These are phyloP conservation scores for Teratosphaeria epicoccoides DNA, from an alignment of 2,329 filamentous ascomycete genomes.

Conservation along the genomic window DNA sequence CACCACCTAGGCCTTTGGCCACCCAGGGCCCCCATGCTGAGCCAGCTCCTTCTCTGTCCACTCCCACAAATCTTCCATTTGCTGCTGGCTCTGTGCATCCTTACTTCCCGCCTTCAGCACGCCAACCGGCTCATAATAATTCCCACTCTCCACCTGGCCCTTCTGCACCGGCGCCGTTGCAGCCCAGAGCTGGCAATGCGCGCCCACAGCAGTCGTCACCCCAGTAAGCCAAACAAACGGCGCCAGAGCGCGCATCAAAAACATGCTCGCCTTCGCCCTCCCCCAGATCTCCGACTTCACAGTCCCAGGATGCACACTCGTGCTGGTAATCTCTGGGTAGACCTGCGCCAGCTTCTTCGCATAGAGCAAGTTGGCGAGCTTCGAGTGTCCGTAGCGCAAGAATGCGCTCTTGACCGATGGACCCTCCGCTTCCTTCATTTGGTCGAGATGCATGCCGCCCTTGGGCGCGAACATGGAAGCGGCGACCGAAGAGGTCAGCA, in stretches of 20 bases:
- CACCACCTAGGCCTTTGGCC: not conserved
- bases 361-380: slow-evolving; percentile 51
- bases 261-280: not conserved
- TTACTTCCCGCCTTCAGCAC: slow-evolving; percentile 8
- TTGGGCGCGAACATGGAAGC: slow-evolving; percentile 4
- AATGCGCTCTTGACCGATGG: not conserved
- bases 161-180: slow-evolving; percentile 10
- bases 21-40: slow-evolving; percentile 1
- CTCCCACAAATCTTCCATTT: slow-evolving; percentile 29
- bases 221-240: slow-evolving; percentile 7
- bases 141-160: slow-evolving; percentile 9
- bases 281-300: slow-evolving; percentile 48
- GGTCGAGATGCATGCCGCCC: not conserved
- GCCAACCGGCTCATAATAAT: slow-evolving; percentile 18
- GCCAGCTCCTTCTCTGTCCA: slow-evolving; percentile 25
- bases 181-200: slow-evolving; percentile 21
- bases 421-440: not conserved
- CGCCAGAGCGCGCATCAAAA: slow-evolving; percentile 2
- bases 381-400: slow-evolving; percentile 50
- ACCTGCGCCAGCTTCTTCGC: slow-evolving; percentile 48
- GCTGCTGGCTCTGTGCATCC: slow-evolving; percentile 12
- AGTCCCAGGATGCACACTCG: slow-evolving; percentile 53
- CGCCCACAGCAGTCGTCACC: slow-evolving; percentile 7
- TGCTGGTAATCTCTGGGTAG: slow-evolving; percentile 50
- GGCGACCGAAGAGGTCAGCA: slow-evolving; percentile 31